Percentiles rank a stretch among this genome's conserved stretches.
Conservation (phyloP, 1,284 basidiomycete species). For the Apiotrichum laibachii region DNA sequence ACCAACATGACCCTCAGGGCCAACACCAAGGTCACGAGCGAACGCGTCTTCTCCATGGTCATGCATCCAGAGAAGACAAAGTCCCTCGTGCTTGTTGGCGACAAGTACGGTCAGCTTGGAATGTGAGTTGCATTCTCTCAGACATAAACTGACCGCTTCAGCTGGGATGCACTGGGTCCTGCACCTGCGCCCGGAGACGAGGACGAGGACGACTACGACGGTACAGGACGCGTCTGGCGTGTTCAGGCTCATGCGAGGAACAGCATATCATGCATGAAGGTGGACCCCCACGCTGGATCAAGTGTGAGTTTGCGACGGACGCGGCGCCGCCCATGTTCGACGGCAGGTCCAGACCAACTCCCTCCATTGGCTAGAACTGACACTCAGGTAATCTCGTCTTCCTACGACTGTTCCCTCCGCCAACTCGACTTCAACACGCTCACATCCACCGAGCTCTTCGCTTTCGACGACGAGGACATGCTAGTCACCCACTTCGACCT, state of each 20-base stretch:
- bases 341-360: neutral
- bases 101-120: constrained; percentile 52
- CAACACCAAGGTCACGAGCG: constrained; percentile 49
- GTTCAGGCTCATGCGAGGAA: constrained; percentile 50
- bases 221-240: constrained; percentile 48
- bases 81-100: constrained; percentile 53
- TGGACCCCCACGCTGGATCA: constrained; percentile 46
- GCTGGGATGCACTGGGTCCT: constrained; percentile 44
- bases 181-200: constrained; percentile 23
- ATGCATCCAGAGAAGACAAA: constrained; percentile 52
- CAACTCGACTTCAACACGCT: constrained; percentile 49
- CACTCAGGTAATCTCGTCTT: constrained; percentile 50
- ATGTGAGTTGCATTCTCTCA: constrained; percentile 39
- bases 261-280: constrained; percentile 49
- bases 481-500: constrained; percentile 54
- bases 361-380: neutral
- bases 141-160: constrained; percentile 11
- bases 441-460: constrained; percentile 50
- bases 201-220: constrained; percentile 24
- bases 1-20: constrained; percentile 40
- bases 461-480: constrained; percentile 49
- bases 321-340: too few relatives aligned
- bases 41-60: constrained; percentile 53
- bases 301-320: constrained; percentile 35
- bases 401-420: constrained; percentile 55